phyloP scores from a whole-genome alignment of 148 eudicot species.

The Rheum nobile region DNA sequence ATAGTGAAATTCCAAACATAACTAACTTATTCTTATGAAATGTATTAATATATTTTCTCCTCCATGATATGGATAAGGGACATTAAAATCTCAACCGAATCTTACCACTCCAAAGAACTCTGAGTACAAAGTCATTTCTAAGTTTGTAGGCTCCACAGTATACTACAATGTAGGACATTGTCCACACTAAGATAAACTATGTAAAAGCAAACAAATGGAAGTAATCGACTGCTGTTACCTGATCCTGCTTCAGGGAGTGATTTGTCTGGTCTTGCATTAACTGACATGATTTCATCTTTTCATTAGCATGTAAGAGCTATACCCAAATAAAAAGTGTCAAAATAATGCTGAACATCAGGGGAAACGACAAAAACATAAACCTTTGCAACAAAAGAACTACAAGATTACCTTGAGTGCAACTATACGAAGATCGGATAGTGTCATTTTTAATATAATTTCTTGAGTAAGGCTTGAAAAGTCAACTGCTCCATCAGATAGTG shows the following conservation, averaged over 20 bases:
- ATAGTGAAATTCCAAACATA: background rate
- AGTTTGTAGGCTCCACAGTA: background rate
- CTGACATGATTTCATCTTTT: constrained; percentile 32
- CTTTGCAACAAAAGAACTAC: background rate
- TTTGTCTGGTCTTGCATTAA: constrained; percentile 28
- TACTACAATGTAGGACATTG: background rate
- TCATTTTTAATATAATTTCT: constrained; percentile 13
- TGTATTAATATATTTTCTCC: background rate
- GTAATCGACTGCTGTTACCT: constrained; percentile 26
- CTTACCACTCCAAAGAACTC: background rate
- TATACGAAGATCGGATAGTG: constrained; percentile 23
- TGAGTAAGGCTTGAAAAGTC: constrained; percentile 3
- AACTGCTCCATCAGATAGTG: constrained; percentile 4
- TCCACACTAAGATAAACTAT: background rate
- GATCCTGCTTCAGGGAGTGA: constrained; percentile 36
- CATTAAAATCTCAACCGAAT: background rate
- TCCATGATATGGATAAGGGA: background rate
- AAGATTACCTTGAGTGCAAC: constrained; percentile 25
- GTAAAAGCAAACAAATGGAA: background rate
- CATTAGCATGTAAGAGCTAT: constrained; percentile 41
- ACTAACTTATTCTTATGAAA: background rate
- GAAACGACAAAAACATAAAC: background rate
- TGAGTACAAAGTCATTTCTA: background rate
- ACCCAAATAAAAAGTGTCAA: constrained; percentile 10
- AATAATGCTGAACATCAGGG: background rate